Evolutionary conservation across 2,329 filamentous ascomycete species (phyloP), one percentile per base, ranked within the genome.

Genomic region (Pezizomycotina sp.): DNA sequence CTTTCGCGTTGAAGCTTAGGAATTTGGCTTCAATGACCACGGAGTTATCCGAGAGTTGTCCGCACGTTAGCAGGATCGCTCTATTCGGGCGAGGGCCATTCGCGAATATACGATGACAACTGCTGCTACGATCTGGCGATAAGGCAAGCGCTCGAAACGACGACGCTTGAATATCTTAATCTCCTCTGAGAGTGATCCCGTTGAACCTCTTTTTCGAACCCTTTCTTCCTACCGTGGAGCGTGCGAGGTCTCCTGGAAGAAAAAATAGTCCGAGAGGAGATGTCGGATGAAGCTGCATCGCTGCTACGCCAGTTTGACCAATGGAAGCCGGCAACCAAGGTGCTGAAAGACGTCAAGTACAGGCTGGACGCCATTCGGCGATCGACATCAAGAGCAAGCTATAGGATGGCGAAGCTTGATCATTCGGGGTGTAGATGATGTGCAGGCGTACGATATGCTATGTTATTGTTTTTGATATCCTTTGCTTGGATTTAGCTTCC

Each of bases 201-300:
- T 50, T 20, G 45, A 51, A 31, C 29, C 49, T 4, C 49, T 50
- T 15, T 48, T 21, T 34, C 39, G 6, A 52, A 50, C 31, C 50
- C 50, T 5, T 52, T 47, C 35, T 76, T 89, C 36, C 62, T 98
- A 9, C 89, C 89, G 0, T 98, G 91, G 75, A 86, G 89, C 22
- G 89, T 98, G 74, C 71, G 89, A 5, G 89, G 89, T 0, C 61
- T 98, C 38, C 60, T 98, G 2, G 89, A 95, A 55, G 89, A 98
- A 56, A 77, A 89, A 12, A 73, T 82, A 51, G 86, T 95, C 15
- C 83, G 78, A 56, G 79, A 71, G 14, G 78, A 91, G 53, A 60
- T 92, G 12, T 71, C 71, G 20, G 60, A 66, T 2, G 89, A 98
- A 59, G 82, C 81, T 5, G 69, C 70, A 42, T 70, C 82, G 52